phyloP scores from a whole-genome alignment of 108 stramenopile species.

The Bacterosira constricta region DNA sequence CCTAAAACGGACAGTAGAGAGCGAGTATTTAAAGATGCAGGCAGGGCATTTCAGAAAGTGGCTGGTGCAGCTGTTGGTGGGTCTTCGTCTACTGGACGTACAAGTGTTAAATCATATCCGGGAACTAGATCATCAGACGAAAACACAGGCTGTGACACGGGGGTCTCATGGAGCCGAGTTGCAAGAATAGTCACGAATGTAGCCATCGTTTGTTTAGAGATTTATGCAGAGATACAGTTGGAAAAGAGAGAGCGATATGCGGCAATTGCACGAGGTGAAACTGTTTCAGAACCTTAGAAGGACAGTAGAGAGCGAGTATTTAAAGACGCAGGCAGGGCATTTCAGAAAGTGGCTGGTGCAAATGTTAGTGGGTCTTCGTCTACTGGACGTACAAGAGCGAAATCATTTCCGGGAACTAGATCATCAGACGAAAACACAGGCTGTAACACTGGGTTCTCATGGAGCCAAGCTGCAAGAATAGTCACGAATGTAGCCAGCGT shows the following conservation, averaged over 20 bases:
- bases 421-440: conserved; percentile 5
- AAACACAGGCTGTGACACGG: background rate
- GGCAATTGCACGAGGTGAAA: conserved; percentile 57
- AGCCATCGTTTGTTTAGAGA: conserved; percentile 4
- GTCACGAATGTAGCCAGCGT: conserved; percentile 2
- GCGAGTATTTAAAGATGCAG: conserved; percentile 24
- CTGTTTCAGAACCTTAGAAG: conserved; percentile 45
- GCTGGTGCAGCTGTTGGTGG: conserved; percentile 13
- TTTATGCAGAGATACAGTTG: background rate
- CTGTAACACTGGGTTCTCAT: conserved; percentile 2
- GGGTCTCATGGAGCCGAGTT: background rate
- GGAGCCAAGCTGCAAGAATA: conserved; percentile 14
- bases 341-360: conserved; percentile 22
- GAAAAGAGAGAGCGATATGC: conserved; percentile 55
- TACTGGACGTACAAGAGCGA: too few species aligned
- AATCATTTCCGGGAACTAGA: background rate
- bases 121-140: background rate
- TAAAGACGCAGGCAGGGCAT: conserved; percentile 19
- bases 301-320: conserved; percentile 23
- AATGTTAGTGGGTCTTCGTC: too few species aligned
- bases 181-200: conserved; percentile 6
- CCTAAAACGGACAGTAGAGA: conserved; percentile 34
- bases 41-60: conserved; percentile 19
- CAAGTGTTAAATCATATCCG: too few species aligned
- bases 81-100: too few species aligned